Percentiles rank a stretch among this genome's conserved stretches.
These are phyloP conservation scores for Purpureocillium lavendulum DNA, from an alignment of 2,329 filamentous ascomycete genomes.

Conservation along the genomic window DNA sequence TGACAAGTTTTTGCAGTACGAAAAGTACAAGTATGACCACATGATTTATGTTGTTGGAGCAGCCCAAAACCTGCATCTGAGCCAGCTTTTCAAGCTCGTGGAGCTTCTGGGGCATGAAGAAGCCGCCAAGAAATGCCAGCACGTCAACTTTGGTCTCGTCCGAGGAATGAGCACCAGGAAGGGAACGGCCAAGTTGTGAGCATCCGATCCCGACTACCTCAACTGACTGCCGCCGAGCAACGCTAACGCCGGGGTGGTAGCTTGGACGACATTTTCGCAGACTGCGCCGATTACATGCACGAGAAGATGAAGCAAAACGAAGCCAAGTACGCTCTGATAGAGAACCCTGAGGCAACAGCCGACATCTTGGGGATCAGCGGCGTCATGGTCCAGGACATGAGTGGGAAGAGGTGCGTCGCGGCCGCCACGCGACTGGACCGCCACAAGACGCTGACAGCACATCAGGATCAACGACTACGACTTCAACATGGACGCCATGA, in stretches of 20 bases:
- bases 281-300: conserved; percentile 51
- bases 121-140: conserved; percentile 57
- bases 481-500: conserved; percentile 67
- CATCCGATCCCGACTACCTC: too few relatives aligned
- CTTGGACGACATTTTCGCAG: conserved; percentile 46
- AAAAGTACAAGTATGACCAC: conserved; percentile 61
- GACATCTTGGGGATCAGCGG: conserved; percentile 60
- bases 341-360: conserved; percentile 51
- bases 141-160: conserved; percentile 68
- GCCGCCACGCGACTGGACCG: too few relatives aligned
- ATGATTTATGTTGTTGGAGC: conserved; percentile 75
- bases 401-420: conserved; percentile 39
- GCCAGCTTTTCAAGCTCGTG: conserved; percentile 69
- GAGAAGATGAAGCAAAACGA: conserved; percentile 60
- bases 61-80: conserved; percentile 64
- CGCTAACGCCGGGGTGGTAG: neutral
- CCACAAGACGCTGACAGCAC: too few relatives aligned
- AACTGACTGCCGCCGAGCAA: neutral
- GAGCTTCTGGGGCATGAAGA: conserved; percentile 63
- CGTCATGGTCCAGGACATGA: conserved; percentile 69
- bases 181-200: conserved; percentile 62
- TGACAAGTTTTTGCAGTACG: conserved; percentile 18
- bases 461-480: conserved; percentile 34
- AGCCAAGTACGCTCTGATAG: conserved; percentile 57
- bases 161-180: conserved; percentile 62